Percentiles rank a stretch among this genome's conserved stretches.
Evolutionary conservation across 148 eudicot genomes (phyloP).

Genomic region (Fallopia convolvulus): DNA sequence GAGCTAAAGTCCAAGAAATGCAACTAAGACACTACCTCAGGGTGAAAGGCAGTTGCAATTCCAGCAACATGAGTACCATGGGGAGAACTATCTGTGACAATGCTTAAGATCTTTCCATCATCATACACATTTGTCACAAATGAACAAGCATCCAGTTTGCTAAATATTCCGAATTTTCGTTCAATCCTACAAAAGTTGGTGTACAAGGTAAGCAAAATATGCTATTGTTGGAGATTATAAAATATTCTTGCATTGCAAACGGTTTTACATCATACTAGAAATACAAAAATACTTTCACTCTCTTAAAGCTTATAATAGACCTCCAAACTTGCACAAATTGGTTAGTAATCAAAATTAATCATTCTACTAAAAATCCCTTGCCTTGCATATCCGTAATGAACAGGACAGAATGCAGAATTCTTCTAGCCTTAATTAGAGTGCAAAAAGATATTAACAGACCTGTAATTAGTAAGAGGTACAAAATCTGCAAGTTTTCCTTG

Average conservation of each 20-base stretch:
- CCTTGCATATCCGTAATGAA: neutral
- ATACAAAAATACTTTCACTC: neutral
- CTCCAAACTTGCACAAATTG: too few species aligned
- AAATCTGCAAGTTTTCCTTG: constrained; percentile 79
- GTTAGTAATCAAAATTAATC: too few species aligned
- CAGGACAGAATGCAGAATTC: neutral
- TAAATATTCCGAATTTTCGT: constrained; percentile 79
- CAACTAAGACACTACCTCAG: constrained; percentile 42
- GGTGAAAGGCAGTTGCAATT: constrained; percentile 87
- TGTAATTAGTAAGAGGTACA: constrained; percentile 80
- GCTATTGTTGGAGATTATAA: neutral
- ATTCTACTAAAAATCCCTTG: neutral
- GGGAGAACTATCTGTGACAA: constrained; percentile 93
- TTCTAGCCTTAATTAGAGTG: neutral
- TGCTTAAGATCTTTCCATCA: constrained; percentile 83
- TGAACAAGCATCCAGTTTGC: constrained; percentile 91
- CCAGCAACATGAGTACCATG: constrained; percentile 99
- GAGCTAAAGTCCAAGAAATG: neutral
- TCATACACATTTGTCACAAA: constrained; percentile 79
- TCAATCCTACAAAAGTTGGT: constrained; percentile 52
- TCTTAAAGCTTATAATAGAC: too few species aligned
- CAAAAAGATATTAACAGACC: constrained; percentile 30
- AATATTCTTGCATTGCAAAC: neutral
- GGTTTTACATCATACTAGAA: neutral
- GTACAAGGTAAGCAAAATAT: neutral